These are phyloP conservation scores for Rozella allomycis DNA, from an alignment of 371 early-diverging fungal species.

Conservation along the genomic window DNA sequence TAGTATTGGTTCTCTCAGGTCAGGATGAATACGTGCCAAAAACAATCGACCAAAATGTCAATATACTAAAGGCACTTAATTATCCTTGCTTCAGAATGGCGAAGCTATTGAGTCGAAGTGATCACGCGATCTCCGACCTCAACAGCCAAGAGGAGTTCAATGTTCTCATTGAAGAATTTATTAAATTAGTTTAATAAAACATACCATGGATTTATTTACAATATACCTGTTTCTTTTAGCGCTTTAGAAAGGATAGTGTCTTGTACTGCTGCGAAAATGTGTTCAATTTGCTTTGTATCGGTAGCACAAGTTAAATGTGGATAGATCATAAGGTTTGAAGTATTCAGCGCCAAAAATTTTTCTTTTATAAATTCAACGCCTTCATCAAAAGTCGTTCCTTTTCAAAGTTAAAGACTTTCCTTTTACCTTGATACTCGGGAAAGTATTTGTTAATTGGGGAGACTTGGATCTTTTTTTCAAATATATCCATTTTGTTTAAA, in stretches of 20 bases:
- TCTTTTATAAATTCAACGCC: slow-evolving; percentile 54
- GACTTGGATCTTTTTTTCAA: slow-evolving; percentile 4
- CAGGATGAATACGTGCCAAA: no score
- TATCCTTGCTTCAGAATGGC: no score
- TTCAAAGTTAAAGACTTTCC: background rate
- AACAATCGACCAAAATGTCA: no score
- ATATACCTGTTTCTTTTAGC: slow-evolving; percentile 2
- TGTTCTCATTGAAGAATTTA: background rate
- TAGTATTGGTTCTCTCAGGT: no score
- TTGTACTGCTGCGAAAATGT: background rate
- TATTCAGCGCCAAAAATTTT: slow-evolving; percentile 48
- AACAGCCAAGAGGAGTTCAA: no score
- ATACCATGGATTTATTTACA: background rate
- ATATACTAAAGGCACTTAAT: no score
- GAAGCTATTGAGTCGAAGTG: no score
- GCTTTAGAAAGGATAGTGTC: slow-evolving; percentile 1
- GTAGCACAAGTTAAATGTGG: slow-evolving; percentile 24
- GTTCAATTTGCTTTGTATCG: background rate
- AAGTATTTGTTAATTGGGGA: slow-evolving; percentile 3
- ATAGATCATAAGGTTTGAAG: slow-evolving; percentile 46
- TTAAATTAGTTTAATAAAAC: background rate
- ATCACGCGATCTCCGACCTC: no score
- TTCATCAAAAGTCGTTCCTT: slow-evolving; percentile 26
- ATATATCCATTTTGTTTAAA: slow-evolving; percentile 8
- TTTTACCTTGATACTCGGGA: slow-evolving; percentile 4